Evolutionary conservation across 768 basidiomycete genomes (phyloP).

Genomic region (Boletus reticuloceps): DNA sequence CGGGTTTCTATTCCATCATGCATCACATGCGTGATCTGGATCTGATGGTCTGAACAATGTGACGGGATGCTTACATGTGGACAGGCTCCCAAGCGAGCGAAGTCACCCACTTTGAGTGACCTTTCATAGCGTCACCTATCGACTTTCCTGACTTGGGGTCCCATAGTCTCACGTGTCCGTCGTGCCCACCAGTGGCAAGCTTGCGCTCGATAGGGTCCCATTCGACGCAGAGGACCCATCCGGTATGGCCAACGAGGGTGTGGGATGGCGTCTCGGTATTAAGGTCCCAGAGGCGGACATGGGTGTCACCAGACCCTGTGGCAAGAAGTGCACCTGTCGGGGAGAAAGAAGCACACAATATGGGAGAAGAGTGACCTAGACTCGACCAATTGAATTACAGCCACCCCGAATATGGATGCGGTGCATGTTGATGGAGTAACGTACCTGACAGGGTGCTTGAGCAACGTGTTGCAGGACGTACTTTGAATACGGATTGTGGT

Average conservation of each 20-base stretch:
- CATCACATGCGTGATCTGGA: conserved; percentile 4
- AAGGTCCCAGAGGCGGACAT: conserved; percentile 91
- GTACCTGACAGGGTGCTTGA: conserved; percentile 86
- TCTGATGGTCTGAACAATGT: not conserved
- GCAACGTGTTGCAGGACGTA: conserved; percentile 91
- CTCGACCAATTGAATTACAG: conserved; percentile 2
- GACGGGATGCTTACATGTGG: conserved; percentile 62
- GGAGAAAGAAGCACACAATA: conserved; percentile 93
- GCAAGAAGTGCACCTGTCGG: conserved; percentile 90
- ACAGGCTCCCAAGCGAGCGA: conserved; percentile 95
- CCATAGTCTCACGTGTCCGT: conserved; percentile 92
- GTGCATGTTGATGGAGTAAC: conserved; percentile 17
- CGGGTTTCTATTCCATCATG: conserved; percentile 55
- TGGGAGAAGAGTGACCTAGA: conserved; percentile 86
- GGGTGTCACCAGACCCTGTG: conserved; percentile 94
- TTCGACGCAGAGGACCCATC: conserved; percentile 96
- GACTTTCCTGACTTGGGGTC: conserved; percentile 89
- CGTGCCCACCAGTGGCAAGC: conserved; percentile 91
- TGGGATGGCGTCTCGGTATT: conserved; percentile 90
- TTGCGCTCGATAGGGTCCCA: conserved; percentile 94
- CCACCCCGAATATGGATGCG: conserved; percentile 2
- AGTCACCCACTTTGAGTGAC: conserved; percentile 96
- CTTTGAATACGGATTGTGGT: conserved; percentile 93
- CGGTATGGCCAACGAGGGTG: conserved; percentile 83
- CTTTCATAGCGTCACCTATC: conserved; percentile 84